Evolutionary conservation across 352 stramenopile genomes (phyloP).

Genomic region (Globisporangium acanthophoron): DNA sequence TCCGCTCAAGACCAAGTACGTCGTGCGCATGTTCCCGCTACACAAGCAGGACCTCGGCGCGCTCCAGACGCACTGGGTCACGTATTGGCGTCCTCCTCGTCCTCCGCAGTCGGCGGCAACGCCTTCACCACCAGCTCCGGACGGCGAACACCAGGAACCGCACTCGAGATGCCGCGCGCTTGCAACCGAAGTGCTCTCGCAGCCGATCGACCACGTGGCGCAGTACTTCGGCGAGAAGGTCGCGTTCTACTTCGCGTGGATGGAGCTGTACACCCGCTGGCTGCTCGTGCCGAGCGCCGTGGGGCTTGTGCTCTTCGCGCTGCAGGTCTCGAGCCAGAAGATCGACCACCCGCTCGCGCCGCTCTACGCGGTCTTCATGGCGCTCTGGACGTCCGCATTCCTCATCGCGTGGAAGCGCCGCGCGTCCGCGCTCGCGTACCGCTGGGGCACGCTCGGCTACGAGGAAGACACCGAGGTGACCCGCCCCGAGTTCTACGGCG

Average conservation of each 20-base stretch:
- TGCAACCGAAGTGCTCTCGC: slow-evolving; percentile 26
- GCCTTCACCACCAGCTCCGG: background rate
- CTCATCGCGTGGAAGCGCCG: slow-evolving; percentile 84
- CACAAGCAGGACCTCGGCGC: slow-evolving; percentile 75
- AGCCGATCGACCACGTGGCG: slow-evolving; percentile 83
- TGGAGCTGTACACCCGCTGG: slow-evolving; percentile 90
- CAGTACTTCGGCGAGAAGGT: slow-evolving; percentile 90
- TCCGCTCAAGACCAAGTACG: slow-evolving; percentile 50
- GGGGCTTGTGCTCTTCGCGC: slow-evolving; percentile 61
- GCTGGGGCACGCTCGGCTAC: slow-evolving; percentile 88
- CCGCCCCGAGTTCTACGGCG: slow-evolving; percentile 78
- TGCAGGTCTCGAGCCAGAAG: slow-evolving; percentile 52
- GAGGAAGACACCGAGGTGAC: slow-evolving; percentile 85
- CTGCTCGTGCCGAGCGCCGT: slow-evolving; percentile 75
- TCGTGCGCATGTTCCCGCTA: slow-evolving; percentile 84
- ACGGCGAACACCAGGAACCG: background rate
- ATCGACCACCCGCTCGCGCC: slow-evolving; percentile 78
- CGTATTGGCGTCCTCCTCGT: slow-evolving; percentile 49
- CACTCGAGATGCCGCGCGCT: slow-evolving; percentile 5
- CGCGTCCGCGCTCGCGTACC: slow-evolving; percentile 75
- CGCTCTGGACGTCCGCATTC: slow-evolving; percentile 86
- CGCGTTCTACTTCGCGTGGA: slow-evolving; percentile 92
- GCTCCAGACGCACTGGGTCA: slow-evolving; percentile 72
- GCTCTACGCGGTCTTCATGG: slow-evolving; percentile 86
- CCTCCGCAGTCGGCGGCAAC: background rate